Evolutionary conservation across 2,329 filamentous ascomycete species (phyloP), one percentile per base, ranked within the genome.

Genomic region (Immersiporthe knoxdaviesiana): DNA sequence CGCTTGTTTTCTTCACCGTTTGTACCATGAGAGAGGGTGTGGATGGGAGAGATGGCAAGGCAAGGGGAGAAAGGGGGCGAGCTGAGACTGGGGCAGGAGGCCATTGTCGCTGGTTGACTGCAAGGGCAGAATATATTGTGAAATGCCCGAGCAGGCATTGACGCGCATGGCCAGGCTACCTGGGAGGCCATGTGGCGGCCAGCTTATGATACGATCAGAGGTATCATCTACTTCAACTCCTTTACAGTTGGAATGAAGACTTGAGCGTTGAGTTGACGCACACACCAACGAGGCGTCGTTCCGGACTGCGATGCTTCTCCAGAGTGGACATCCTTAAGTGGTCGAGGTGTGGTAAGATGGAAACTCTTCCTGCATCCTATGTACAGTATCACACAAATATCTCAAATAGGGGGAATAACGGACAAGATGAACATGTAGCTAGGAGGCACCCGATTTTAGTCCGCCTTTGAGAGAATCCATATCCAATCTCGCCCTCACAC

Each of bases 61-160:
- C 3, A 12, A 7, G 41, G 16, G 44, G 44, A 12, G 7, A 8
- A 7, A 7, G 44, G 21, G 18, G 7, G 1, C 24, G 24, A 12
- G 63, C 68, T 12, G 14, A 50, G 50, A 35, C 63, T 41, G 68
- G 10, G 39, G 62, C 65, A 62, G 37, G 58, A 54, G 59, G 54
- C 37, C 30, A 39, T 65, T 10, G 39, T 27, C 52, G 60, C 71
- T 72, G 52, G 70, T 68, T 71, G 72, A 71, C 70, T 70, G 70
- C 32, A 72, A 72, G 72, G 76, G 81, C 82, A 83, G 82, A 83
- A 83, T 83, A 71, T 71, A 84, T 84, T 84, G 82, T 84, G 81
- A 84, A 84, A 84, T 83, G 81, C 81, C 78, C 75, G 74, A 73
- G 74, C 71, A 67, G 56, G 41, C 70, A 71, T 71, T 47, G 18